phyloP scores from a whole-genome alignment of 495 filamentous ascomycete species.

The Bacidia rubella region DNA sequence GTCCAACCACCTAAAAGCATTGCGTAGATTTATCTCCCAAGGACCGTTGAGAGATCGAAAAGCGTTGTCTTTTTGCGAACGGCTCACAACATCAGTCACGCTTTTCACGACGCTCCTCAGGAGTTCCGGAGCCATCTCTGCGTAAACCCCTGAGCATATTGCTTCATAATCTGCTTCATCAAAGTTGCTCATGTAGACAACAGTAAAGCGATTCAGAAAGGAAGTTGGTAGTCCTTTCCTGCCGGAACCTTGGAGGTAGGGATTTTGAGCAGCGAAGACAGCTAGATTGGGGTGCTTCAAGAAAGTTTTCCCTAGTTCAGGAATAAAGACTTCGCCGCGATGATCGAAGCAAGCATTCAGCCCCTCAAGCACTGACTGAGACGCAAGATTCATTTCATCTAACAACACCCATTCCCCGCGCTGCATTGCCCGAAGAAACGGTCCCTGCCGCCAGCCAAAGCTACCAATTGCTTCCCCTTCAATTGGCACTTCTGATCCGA shows the following conservation, averaged over 20 bases:
- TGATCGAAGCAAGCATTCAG: constrained; percentile 96
- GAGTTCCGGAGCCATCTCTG: constrained; percentile 38
- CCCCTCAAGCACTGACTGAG: constrained; percentile 92
- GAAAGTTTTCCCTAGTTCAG: constrained; percentile 89
- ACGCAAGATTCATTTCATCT: constrained; percentile 98
- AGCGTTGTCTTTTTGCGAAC: constrained; percentile 47
- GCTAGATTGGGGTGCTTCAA: constrained; percentile 76
- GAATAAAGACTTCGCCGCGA: constrained; percentile 87
- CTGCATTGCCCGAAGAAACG: constrained; percentile 93
- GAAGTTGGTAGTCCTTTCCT: constrained; percentile 90
- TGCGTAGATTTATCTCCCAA: constrained; percentile 95
- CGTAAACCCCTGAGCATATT: constrained; percentile 70
- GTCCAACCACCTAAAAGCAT: constrained; percentile 79
- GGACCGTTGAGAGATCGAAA: constrained; percentile 76
- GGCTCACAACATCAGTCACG: constrained; percentile 60
- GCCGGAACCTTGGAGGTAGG: constrained; percentile 91
- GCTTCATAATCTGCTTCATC: constrained; percentile 62
- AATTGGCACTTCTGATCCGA: constrained; percentile 90
- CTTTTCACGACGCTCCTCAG: constrained; percentile 59
- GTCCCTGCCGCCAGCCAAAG: constrained; percentile 90
- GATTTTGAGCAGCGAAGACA: constrained; percentile 94
- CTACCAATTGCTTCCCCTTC: constrained; percentile 77
- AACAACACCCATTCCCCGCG: constrained; percentile 88
- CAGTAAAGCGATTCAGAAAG: constrained; percentile 95
- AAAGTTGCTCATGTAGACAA: constrained; percentile 89